Evolutionary conservation across 2,329 filamentous ascomycete genomes (phyloP).

Genomic region (Colletotrichum liaoningense): DNA sequence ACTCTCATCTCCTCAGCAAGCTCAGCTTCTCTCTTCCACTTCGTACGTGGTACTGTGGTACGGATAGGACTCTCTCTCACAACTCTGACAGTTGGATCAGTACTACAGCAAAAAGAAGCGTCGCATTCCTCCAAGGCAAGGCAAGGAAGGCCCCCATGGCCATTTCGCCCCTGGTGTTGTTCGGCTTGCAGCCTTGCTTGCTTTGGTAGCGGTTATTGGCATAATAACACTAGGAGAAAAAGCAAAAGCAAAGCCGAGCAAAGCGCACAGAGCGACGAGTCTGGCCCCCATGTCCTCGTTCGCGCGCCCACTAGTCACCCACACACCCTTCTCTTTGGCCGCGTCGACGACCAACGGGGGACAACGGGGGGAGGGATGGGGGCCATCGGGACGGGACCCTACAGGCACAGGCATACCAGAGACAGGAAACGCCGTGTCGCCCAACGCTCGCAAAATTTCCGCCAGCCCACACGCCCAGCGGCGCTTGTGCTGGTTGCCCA

Average conservation of each 20-base stretch:
- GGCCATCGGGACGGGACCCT: neutral
- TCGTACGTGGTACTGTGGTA: neutral
- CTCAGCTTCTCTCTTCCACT: neutral
- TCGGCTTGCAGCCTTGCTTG: neutral
- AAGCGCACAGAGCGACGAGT: neutral
- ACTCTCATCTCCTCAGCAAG: neutral
- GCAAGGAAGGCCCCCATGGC: no score
- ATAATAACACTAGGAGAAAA: slow-evolving; percentile 8
- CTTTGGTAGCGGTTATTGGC: slow-evolving; percentile 8
- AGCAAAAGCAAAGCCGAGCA: slow-evolving; percentile 7
- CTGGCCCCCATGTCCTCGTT: slow-evolving; percentile 22
- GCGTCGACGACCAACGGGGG: slow-evolving; percentile 18
- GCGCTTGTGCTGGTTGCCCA: slow-evolving; percentile 10
- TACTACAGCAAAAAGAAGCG: neutral
- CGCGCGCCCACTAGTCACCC: slow-evolving; percentile 1
- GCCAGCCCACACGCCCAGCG: slow-evolving; percentile 22
- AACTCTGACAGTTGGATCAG: slow-evolving; percentile 3
- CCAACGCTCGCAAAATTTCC: slow-evolving; percentile 28
- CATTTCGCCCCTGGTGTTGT: neutral
- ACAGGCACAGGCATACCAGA: slow-evolving; percentile 10
- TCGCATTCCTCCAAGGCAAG: neutral
- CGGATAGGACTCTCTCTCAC: neutral
- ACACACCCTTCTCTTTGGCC: slow-evolving; percentile 1
- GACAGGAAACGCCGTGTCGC: slow-evolving; percentile 26
- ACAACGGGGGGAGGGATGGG: neutral